phyloP scores from a whole-genome alignment of 73 alveolate species.

The Uronychia binucleata region DNA sequence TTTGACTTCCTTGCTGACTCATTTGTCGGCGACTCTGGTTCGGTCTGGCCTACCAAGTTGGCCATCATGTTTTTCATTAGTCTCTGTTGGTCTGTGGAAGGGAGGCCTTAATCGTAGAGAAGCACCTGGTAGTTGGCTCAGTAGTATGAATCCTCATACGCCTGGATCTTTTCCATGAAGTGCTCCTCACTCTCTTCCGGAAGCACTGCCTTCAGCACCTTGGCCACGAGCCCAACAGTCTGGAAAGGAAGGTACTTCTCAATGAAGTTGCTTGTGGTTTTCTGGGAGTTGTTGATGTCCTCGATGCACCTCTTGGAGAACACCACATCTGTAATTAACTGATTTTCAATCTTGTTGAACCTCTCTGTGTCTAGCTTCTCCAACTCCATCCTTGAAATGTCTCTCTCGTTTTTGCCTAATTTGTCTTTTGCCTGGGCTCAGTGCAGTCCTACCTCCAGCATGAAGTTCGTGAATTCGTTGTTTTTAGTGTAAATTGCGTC shows the following conservation, averaged over 20 bases:
- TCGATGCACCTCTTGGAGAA: neutral
- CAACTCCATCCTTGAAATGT: neutral
- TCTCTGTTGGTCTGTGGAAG: neutral
- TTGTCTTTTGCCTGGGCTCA: neutral
- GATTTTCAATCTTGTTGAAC: neutral
- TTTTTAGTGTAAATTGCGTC: neutral
- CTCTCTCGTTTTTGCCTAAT: neutral
- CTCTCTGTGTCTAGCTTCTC: neutral
- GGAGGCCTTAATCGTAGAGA: neutral
- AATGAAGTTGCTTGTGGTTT: neutral
- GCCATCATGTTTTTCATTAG: neutral
- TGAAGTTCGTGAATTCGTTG: neutral
- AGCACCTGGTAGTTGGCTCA: neutral
- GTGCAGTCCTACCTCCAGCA: neutral
- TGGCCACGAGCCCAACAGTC: neutral
- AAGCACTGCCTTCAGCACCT: neutral
- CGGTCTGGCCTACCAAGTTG: neutral
- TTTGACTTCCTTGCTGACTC: no score
- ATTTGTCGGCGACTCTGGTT: no score
- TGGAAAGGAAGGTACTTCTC: neutral
- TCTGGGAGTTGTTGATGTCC: neutral
- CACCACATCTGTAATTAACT: neutral
- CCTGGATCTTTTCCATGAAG: neutral
- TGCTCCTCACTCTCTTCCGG: neutral
- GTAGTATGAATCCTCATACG: neutral